Evolutionary conservation across 805 yeast genomes (phyloP).

Genomic region (Metahyphopichia silvanorum): DNA sequence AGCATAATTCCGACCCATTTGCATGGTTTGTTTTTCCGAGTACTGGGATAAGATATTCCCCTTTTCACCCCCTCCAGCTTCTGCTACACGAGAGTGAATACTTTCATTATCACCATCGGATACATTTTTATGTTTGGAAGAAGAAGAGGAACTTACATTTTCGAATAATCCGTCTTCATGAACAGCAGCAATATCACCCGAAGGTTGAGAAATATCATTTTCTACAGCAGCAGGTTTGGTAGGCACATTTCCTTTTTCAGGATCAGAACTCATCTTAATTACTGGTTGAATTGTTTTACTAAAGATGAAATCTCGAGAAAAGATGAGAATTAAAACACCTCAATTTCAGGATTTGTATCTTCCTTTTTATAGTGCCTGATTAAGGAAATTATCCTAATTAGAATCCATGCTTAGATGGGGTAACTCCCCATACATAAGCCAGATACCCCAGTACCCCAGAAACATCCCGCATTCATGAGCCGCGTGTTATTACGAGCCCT

Average conservation of each 20-base stretch:
- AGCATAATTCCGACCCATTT: conserved; percentile 69
- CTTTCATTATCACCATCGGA: conserved; percentile 14
- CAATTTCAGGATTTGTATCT: too few relatives aligned
- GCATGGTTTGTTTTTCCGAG: conserved; percentile 59
- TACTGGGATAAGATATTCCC: conserved; percentile 55
- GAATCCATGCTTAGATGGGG: too few relatives aligned
- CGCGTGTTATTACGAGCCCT: too few relatives aligned
- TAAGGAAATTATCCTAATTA: too few relatives aligned
- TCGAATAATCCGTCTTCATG: conserved; percentile 10
- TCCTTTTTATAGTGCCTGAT: too few relatives aligned
- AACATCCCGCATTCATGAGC: too few relatives aligned
- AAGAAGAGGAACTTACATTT: conserved; percentile 12
- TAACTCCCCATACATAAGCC: too few relatives aligned
- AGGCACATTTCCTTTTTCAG: neutral
- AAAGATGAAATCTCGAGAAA: too few relatives aligned
- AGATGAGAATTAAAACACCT: too few relatives aligned
- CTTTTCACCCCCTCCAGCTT: conserved; percentile 18
- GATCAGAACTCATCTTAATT: conserved; percentile 1
- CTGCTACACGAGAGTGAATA: conserved; percentile 13
- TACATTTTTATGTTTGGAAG: conserved; percentile 8
- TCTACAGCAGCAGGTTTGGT: conserved; percentile 1
- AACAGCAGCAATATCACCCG: neutral
- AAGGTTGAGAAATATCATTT: neutral
- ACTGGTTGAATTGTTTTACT: too few relatives aligned
- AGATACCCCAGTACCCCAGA: too few relatives aligned